Conservation (phyloP, 305 asterid species). For the Andrographis paniculata region DNA sequence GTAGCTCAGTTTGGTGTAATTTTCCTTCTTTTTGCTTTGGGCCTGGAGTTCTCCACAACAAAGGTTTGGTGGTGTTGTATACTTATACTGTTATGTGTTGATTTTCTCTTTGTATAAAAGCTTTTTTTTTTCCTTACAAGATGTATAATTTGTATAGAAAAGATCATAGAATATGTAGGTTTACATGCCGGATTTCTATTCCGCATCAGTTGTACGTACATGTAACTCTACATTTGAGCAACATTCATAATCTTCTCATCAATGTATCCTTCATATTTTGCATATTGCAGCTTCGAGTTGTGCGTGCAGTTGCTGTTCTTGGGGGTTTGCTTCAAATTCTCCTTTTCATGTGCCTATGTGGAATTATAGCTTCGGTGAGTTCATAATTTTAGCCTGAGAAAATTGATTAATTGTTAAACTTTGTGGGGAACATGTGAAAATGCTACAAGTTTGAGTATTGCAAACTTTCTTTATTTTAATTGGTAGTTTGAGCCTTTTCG, state of each 20-base stretch:
- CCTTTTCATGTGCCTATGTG: constrained; percentile 90
- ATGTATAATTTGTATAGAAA: too few species aligned
- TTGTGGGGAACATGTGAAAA: neutral
- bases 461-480: neutral
- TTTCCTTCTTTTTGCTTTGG: constrained; percentile 97
- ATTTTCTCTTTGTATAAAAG: constrained; percentile 6
- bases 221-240: too few species aligned
- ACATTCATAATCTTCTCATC: too few species aligned
- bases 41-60: constrained; percentile 84
- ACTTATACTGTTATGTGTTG: constrained; percentile 12
- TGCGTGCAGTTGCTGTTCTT: constrained; percentile 97
- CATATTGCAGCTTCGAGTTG: constrained; percentile 75
- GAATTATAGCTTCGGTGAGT: constrained; percentile 83
- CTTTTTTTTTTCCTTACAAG: too few species aligned
- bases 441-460: constrained; percentile 2
- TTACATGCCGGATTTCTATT: too few species aligned
- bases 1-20: constrained; percentile 99
- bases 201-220: too few species aligned
- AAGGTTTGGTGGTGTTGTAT: constrained; percentile 46
- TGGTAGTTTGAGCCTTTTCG: too few species aligned
- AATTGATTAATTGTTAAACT: too few species aligned
- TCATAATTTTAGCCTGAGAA: too few species aligned
- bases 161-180: too few species aligned
- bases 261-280: constrained; percentile 15
- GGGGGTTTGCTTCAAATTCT: constrained; percentile 94